Evolutionary conservation across 2,329 filamentous ascomycete species (phyloP).

Genomic region (Colletotrichum graminicola): DNA sequence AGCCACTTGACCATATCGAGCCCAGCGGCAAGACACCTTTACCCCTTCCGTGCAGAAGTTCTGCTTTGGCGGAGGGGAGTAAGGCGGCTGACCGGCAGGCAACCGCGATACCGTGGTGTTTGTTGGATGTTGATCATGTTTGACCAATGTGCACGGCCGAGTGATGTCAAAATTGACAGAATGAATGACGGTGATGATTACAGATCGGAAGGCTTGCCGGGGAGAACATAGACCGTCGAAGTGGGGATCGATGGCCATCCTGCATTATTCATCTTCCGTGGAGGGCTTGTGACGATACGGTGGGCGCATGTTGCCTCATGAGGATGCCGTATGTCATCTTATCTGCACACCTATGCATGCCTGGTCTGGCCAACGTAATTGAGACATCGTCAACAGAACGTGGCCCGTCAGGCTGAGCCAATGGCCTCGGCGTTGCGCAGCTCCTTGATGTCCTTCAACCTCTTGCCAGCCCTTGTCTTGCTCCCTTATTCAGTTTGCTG

Average conservation of each 20-base stretch:
- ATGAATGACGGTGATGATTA: conserved; percentile 5
- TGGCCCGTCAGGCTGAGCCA: conserved; percentile 11
- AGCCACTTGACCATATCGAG: conserved; percentile 24
- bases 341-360: conserved; percentile 4
- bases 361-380: background rate
- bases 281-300: conserved; percentile 21
- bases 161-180: background rate
- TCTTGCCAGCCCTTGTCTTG: conserved; percentile 16
- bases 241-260: conserved; percentile 18
- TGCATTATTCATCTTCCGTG: background rate
- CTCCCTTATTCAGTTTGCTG: conserved; percentile 20
- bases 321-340: conserved; percentile 1
- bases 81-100: conserved; percentile 6
- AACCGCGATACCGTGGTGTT: background rate
- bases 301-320: conserved; percentile 22
- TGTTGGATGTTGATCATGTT: conserved; percentile 33
- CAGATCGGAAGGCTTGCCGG: conserved; percentile 17
- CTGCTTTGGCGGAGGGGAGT: conserved; percentile 8
- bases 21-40: conserved; percentile 17
- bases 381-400: conserved; percentile 35
- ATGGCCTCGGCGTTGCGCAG: background rate
- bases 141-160: conserved; percentile 3
- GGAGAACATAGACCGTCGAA: background rate
- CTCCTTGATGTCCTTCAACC: conserved; percentile 1
- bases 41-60: conserved; percentile 25